phyloP scores from a whole-genome alignment of 768 basidiomycete species.

The Pluteus cervinus region DNA sequence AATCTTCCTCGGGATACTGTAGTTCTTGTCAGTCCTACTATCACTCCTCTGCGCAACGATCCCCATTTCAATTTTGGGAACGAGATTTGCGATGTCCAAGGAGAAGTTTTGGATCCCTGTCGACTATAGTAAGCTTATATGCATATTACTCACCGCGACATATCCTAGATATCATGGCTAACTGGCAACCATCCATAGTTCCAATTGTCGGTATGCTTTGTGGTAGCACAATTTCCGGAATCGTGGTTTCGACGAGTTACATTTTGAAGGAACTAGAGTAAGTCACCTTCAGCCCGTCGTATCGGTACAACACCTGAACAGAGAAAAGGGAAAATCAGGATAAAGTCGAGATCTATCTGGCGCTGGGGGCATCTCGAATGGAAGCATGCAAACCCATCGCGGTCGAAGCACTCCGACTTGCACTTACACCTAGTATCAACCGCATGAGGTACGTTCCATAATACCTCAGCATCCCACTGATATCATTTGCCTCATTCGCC shows the following conservation, averaged over 20 bases:
- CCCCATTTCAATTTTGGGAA: conserved; percentile 73
- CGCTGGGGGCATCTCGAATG: conserved; percentile 78
- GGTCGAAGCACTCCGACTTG: conserved; percentile 70
- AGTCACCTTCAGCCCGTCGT: conserved; percentile 17
- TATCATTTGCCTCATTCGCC: too few species aligned
- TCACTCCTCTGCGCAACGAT: conserved; percentile 74
- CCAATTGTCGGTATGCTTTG: conserved; percentile 86
- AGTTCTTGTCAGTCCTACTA: conserved; percentile 63
- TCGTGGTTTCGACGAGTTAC: conserved; percentile 64
- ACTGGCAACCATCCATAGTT: conserved; percentile 35
- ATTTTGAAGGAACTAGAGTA: conserved; percentile 76
- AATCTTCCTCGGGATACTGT: too few species aligned
- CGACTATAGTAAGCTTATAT: conserved; percentile 56
- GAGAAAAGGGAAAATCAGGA: conserved; percentile 67
- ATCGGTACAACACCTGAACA: too few species aligned
- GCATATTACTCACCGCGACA: background rate
- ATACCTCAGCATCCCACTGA: too few species aligned
- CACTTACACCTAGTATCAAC: conserved; percentile 77
- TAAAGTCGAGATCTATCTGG: conserved; percentile 80
- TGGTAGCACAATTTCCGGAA: conserved; percentile 70
- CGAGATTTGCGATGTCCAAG: conserved; percentile 69
- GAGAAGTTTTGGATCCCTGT: conserved; percentile 80
- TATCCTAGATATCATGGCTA: conserved; percentile 1
- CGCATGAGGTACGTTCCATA: conserved; percentile 72
- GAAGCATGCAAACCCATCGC: conserved; percentile 82